Base-by-base conservation (phyloP, 1,284 basidiomycete species). In the Leccinum pallidistipes region DNA sequence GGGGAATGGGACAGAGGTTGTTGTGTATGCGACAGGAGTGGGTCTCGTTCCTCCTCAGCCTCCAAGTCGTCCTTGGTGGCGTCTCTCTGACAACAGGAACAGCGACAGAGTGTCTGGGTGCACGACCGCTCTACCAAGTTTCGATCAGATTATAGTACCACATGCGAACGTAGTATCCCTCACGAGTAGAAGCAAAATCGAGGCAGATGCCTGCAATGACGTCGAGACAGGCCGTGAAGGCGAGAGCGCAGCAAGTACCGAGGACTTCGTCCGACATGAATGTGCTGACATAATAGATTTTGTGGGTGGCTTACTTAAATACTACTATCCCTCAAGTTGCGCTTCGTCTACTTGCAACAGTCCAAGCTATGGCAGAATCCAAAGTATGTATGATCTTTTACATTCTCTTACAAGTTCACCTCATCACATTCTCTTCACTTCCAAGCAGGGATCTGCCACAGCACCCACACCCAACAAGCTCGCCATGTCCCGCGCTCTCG, bases 401-500 rank as follows among this genome's bases (percentile, higher is more conserved):
- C 11, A 11, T 45, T 45, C 11, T 24, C 49, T 27, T 27, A 3
- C 24, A 21, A 27, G 8, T 10, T 16, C 2, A 7, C 24, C 18
- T 7, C 11, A 16, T 29, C 3, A 2, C n/a, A 5, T 6, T 14
- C 14, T 3, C 40, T 38, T 8, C 10, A 29, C 10, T n/a, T 31
- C 6, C 16, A 49, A 74, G 70, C 54, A 71, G 72, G 70, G 58
- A 49, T 68, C 61, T 66, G 57, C 65, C 57, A 58, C 73, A 27
- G 24, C 65, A 16, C 56, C 70, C 45, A 36, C 72, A 5, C 60
- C 72, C 51, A 85, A 82, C 75, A 88, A 88, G 72, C 71, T 88
- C 50, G 89, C 88, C 59, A 89, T 93, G 88, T 92, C 91, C 60
- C 84, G 86, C 64, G 90, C 91, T 0, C 83, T 93, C 43, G 91